phyloP scores from a whole-genome alignment of 305 asterid genomes.

The Fraxinus angustifolia region DNA sequence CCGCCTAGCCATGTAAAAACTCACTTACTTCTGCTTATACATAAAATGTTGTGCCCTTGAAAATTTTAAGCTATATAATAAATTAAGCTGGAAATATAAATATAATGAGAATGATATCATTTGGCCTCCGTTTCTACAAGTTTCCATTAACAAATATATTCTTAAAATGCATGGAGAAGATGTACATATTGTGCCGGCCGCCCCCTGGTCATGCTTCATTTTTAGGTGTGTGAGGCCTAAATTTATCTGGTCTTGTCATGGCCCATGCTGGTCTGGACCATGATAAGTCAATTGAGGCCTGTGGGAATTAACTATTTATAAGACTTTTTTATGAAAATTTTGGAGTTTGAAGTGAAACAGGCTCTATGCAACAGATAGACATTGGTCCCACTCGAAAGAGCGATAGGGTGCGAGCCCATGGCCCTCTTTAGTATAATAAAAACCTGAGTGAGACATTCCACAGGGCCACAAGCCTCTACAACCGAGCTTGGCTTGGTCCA shows the following conservation, averaged over 20 bases:
- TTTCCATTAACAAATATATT: not conserved
- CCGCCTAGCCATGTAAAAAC: slow-evolving; percentile 49
- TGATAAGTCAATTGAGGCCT: not conserved
- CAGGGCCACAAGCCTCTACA: not conserved
- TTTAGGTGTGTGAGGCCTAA: not conserved
- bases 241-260: not conserved
- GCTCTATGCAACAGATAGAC: not conserved
- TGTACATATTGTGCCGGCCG: not conserved
- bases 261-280: not conserved
- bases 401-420: not conserved
- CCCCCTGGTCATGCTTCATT: not conserved
- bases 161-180: not conserved
- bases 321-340: not conserved
- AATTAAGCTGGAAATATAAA: not conserved
- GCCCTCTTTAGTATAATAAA: not conserved
- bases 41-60: not conserved
- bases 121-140: not conserved
- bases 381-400: not conserved
- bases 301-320: not conserved
- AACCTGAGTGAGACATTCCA: not conserved
- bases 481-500: not conserved
- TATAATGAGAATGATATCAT: not conserved
- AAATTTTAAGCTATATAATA: not conserved
- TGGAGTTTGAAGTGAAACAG: not conserved
- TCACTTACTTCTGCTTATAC: not conserved